A percentile compares a stretch with the other conserved stretches of the same genome.
These are phyloP conservation scores for Colletotrichum graminicola DNA, from an alignment of 2,329 filamentous ascomycete species.

Conservation along the genomic window DNA sequence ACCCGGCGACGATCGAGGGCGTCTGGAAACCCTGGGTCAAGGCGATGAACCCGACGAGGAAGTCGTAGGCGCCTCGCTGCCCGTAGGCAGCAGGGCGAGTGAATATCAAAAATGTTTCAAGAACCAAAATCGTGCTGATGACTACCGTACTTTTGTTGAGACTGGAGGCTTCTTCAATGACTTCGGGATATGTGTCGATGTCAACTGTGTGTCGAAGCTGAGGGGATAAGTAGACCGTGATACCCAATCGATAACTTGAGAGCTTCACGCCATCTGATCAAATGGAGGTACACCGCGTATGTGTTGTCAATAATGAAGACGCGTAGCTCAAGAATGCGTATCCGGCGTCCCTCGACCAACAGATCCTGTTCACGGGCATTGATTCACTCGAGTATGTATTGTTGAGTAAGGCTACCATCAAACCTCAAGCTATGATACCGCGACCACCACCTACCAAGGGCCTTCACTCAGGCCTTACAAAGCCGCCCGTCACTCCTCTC, in stretches of 20 bases:
- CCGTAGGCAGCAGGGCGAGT: too few relatives aligned
- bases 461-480: slow-evolving; percentile 2
- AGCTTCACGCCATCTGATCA: too few relatives aligned
- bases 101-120: not conserved
- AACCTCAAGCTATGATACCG: not conserved
- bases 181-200: fast-evolving
- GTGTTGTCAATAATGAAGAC: not conserved
- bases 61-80: too few relatives aligned
- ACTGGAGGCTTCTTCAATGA: too few relatives aligned
- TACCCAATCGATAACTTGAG: not conserved
- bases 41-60: slow-evolving; percentile 56
- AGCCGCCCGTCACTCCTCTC: slow-evolving; percentile 16
- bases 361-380: not conserved
- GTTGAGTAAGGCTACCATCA: too few relatives aligned
- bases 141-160: not conserved
- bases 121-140: not conserved
- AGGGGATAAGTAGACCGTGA: not conserved
- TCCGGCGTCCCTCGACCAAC: too few relatives aligned
- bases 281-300: too few relatives aligned
- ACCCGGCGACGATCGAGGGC: slow-evolving; percentile 57
- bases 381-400: not conserved
- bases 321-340: not conserved
- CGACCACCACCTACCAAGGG: not conserved
- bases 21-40: slow-evolving; percentile 65
- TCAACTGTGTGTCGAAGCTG: not conserved